Evolutionary conservation across 345 rosid genomes (phyloP).

Genomic region (Eutrema yunnanense): DNA sequence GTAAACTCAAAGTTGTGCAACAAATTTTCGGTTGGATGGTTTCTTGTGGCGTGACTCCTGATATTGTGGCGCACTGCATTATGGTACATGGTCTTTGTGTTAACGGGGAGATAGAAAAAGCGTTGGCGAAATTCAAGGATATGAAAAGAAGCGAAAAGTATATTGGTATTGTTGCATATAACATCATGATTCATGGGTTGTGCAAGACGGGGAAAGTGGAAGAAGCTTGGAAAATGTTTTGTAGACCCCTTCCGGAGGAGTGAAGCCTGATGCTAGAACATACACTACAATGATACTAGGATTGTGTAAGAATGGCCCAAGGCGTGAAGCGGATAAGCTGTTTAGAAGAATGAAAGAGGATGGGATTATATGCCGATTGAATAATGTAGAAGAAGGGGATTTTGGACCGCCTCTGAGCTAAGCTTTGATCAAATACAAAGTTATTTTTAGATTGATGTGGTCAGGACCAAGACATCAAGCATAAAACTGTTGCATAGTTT

Average conservation of each 20-base stretch:
- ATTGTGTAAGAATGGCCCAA: conserved; percentile 23
- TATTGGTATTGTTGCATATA: conserved; percentile 1
- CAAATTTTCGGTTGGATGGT: conserved; percentile 21
- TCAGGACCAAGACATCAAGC: neutral
- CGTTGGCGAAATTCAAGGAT: conserved; percentile 15
- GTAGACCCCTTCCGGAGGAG: neutral
- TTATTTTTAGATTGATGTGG: neutral
- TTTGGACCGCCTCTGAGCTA: neutral
- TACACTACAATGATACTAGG: conserved; percentile 28
- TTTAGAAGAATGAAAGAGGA: conserved; percentile 23
- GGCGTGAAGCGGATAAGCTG: conserved; percentile 25
- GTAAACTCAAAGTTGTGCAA: conserved; percentile 14
- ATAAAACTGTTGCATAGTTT: neutral
- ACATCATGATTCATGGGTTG: conserved; percentile 18
- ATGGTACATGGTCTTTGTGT: conserved; percentile 25
- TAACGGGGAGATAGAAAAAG: conserved; percentile 23
- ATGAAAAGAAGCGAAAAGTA: conserved; percentile 3
- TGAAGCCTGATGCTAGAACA: conserved; percentile 27
- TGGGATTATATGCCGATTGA: neutral
- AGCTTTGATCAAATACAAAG: neutral
- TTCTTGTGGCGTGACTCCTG: conserved; percentile 20
- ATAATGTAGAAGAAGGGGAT: neutral
- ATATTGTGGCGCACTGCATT: conserved; percentile 18
- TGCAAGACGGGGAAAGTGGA: neutral
- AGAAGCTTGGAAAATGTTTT: conserved; percentile 7